Evolutionary conservation across 257 asterid species (phyloP).

Genomic region (Paraleonurus japonicus): DNA sequence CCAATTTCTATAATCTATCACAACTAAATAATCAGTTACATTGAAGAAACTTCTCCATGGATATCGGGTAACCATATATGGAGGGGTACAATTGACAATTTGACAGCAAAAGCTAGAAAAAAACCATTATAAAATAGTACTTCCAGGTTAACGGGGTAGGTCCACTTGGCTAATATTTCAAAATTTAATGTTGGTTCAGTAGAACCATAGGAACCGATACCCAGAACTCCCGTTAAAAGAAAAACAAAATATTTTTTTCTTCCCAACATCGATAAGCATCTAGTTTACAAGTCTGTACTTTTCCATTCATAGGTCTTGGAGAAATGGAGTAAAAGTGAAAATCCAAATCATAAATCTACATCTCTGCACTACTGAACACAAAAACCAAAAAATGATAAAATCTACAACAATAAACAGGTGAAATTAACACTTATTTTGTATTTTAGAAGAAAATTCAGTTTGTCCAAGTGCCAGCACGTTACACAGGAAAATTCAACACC

Average conservation of each 20-base stretch:
- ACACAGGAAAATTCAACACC: neutral
- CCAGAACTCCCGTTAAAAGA: neutral
- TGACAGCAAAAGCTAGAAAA: constrained; percentile 7
- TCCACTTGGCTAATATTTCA: neutral
- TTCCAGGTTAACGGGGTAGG: neutral
- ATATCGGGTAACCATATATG: neutral
- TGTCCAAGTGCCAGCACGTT: neutral
- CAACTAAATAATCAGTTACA: neutral
- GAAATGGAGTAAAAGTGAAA: constrained; percentile 2
- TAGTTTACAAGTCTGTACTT: neutral
- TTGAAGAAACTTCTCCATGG: neutral
- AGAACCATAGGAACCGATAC: neutral
- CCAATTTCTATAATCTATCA: neutral
- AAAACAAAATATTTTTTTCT: neutral
- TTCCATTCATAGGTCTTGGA: neutral
- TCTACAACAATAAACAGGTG: neutral
- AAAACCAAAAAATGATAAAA: neutral
- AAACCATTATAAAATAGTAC: neutral
- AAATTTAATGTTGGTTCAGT: neutral
- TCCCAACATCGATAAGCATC: neutral
- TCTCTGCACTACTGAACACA: neutral
- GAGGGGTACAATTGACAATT: constrained; percentile 3
- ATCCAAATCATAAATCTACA: neutral
- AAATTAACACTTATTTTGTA: neutral
- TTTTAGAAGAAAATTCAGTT: neutral